A percentile compares a stretch with the other conserved stretches of the same genome.
These are phyloP conservation scores for Chrysopogon serrulatus DNA, from an alignment of 176 grass and related monocot genomes.

Conservation along the genomic window DNA sequence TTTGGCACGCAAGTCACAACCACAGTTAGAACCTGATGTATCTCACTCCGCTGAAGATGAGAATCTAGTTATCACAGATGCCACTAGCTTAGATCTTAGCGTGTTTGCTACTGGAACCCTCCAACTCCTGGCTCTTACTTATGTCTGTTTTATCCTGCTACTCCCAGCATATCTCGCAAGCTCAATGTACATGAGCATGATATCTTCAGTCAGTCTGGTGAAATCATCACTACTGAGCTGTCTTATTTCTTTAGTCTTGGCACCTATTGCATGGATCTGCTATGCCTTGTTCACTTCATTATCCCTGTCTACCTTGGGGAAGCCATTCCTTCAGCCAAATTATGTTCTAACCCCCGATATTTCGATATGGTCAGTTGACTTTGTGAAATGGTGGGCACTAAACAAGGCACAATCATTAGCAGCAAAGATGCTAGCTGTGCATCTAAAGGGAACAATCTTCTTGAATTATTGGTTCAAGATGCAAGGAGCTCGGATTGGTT, in stretches of 20 bases:
- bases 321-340: slow-evolving; percentile 64
- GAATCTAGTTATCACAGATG: slow-evolving; percentile 4
- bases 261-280: slow-evolving; percentile 59
- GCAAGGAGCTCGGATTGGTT: slow-evolving; percentile 60
- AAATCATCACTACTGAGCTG: slow-evolving; percentile 30
- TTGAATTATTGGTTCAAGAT: slow-evolving; percentile 74
- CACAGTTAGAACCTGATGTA: neutral
- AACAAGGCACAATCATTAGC: slow-evolving; percentile 58
- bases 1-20: slow-evolving; percentile 34
- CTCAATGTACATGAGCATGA: slow-evolving; percentile 30
- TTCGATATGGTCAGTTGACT: slow-evolving; percentile 65
- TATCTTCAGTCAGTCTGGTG: slow-evolving; percentile 16
- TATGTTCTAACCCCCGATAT: slow-evolving; percentile 61
- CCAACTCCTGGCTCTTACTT: slow-evolving; percentile 46
- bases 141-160: slow-evolving; percentile 51
- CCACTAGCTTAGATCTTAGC: slow-evolving; percentile 9
- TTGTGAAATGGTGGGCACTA: slow-evolving; percentile 81
- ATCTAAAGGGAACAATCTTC: slow-evolving; percentile 65
- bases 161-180: slow-evolving; percentile 53
- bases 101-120: slow-evolving; percentile 36
- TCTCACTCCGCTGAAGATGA: slow-evolving; percentile 30
- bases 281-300: slow-evolving; percentile 55
- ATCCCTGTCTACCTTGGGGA: slow-evolving; percentile 56
- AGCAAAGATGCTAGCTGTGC: slow-evolving; percentile 56
- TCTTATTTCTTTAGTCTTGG: slow-evolving; percentile 40